These are phyloP conservation scores for Eimeria maxima DNA, from an alignment of 169 alveolate species.

Conservation along the genomic window DNA sequence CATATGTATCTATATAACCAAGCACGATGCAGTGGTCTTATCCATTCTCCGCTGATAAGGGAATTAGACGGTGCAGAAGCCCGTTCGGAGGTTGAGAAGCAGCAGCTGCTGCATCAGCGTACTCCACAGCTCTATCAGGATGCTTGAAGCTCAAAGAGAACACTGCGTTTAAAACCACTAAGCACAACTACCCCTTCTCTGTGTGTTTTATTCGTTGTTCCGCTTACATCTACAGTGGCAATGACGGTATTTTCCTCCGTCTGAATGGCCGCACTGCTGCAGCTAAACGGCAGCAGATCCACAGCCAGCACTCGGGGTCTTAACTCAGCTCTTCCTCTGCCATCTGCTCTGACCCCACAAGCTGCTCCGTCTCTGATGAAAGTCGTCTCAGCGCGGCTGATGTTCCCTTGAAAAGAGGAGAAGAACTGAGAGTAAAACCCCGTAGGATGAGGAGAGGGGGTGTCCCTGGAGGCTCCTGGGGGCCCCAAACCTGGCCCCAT, in stretches of 20 bases:
- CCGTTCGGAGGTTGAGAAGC: no score
- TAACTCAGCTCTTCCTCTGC: slow-evolving; percentile 31
- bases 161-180: no score
- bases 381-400: not conserved
- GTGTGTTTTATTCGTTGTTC: not conserved
- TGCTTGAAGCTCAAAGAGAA: no score
- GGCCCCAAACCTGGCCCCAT: slow-evolving; percentile 21
- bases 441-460: not conserved
- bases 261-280: slow-evolving; percentile 68
- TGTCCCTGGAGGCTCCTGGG: slow-evolving; percentile 5
- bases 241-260: slow-evolving; percentile 56
- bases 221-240: slow-evolving; percentile 41
- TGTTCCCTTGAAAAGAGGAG: slow-evolving; percentile 60
- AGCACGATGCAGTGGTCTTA: no score
- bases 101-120: no score
- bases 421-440: slow-evolving; percentile 48
- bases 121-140: no score
- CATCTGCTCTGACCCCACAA: slow-evolving; percentile 47
- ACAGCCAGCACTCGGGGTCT: slow-evolving; percentile 38
- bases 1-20: not conserved
- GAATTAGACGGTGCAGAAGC: no score
- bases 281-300: slow-evolving; percentile 57
- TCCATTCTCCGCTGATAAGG: no score
- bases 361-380: slow-evolving; percentile 35
- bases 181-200: no score